A percentile compares a stretch with the other conserved stretches of the same genome.
Conservation (phyloP, 345 rosid genomes). For the Pistacia integerrima region DNA sequence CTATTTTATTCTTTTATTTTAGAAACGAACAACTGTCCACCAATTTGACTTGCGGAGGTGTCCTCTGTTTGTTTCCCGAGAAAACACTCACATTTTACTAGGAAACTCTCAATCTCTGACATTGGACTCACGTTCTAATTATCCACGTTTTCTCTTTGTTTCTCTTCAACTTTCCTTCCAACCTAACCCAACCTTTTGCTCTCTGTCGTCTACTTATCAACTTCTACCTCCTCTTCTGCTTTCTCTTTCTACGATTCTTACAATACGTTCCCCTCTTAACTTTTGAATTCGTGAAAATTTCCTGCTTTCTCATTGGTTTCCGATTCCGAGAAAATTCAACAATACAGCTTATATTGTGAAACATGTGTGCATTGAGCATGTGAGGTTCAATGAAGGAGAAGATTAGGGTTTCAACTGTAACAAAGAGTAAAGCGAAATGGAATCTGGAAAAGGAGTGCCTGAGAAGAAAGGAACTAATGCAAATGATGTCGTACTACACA, state of each 20-base stretch:
- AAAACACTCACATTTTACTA: not conserved
- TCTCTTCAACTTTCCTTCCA: too few species aligned
- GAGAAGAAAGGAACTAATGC: constrained; percentile 31
- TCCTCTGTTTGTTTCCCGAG: constrained; percentile 1
- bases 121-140: not conserved
- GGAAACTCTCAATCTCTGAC: not conserved
- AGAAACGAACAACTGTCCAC: too few species aligned
- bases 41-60: too few species aligned
- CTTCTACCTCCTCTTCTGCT: not conserved
- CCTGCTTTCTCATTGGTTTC: not conserved
- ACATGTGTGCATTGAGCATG: not conserved
- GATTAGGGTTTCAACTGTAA: not conserved
- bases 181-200: not conserved
- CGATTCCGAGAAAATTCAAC: not conserved
- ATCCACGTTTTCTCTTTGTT: too few species aligned
- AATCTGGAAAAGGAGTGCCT: constrained; percentile 18
- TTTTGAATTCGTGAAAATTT: not conserved
- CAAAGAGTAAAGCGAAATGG: constrained; percentile 21
- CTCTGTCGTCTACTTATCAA: not conserved
- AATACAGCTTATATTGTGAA: not conserved
- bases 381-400: not conserved
- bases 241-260: not conserved
- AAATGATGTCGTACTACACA: constrained; percentile 41
- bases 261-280: not conserved
- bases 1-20: too few species aligned